Conservation (phyloP, 2,329 filamentous ascomycete species). For the Fusarium lateritium region DNA sequence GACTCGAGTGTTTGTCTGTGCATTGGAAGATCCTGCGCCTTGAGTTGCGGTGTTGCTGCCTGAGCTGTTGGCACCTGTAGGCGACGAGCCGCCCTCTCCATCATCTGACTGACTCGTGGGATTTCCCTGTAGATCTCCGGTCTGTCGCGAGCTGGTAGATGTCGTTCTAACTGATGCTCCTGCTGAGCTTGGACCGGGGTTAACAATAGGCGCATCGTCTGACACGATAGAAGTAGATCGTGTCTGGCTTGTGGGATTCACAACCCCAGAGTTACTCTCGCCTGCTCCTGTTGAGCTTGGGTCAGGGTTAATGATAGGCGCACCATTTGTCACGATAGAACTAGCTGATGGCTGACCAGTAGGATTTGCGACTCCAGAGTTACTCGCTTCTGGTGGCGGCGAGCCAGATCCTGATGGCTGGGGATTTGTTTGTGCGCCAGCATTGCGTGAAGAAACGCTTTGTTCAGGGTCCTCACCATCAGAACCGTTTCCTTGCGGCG, state of each 20-base stretch:
- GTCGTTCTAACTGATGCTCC: neutral
- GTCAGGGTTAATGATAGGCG: too few species aligned
- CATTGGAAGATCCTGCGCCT: neutral
- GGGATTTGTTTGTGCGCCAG: neutral
- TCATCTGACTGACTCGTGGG: neutral
- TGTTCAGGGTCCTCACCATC: neutral
- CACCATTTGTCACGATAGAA: too few species aligned
- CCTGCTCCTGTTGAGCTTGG: neutral
- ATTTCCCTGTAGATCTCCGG: constrained; percentile 6
- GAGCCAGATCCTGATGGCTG: neutral
- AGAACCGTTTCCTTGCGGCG: neutral
- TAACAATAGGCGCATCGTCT: constrained; percentile 12
- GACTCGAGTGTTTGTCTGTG: neutral
- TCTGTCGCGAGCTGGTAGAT: neutral
- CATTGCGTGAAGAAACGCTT: neutral
- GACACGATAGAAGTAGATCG: constrained; percentile 3
- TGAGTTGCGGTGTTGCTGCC: neutral
- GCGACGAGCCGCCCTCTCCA: neutral
- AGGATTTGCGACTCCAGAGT: too few species aligned
- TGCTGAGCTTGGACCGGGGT: neutral
- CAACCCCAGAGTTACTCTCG: neutral
- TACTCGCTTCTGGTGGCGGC: neutral
- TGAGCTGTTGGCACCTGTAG: neutral
- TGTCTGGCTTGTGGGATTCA: neutral
- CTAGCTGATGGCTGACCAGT: too few species aligned